These are phyloP conservation scores for Fusarium cyanostomum DNA, from an alignment of 2,329 filamentous ascomycete species.

Conservation along the genomic window DNA sequence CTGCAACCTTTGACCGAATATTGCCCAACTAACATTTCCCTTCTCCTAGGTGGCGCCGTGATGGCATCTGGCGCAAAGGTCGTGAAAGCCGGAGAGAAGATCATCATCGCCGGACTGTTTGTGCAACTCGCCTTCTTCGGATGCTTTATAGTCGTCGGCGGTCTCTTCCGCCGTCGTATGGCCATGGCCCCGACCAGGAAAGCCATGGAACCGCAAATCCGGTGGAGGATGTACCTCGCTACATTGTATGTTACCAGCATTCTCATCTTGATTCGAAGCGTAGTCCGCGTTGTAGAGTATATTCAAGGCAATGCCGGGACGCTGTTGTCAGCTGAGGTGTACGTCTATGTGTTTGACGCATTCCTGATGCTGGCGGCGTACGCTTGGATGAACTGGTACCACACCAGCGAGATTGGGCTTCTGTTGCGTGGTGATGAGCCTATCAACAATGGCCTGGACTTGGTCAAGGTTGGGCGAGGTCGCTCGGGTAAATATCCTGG, in stretches of 20 bases:
- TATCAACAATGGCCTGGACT: slow-evolving; percentile 18
- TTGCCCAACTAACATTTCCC: too few relatives aligned
- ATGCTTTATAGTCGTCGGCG: slow-evolving; percentile 58
- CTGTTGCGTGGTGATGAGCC: slow-evolving; percentile 23
- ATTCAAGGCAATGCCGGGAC: slow-evolving; percentile 46
- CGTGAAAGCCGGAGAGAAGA: slow-evolving; percentile 50
- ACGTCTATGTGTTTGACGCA: slow-evolving; percentile 50
- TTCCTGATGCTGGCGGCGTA: slow-evolving; percentile 45
- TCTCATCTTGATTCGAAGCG: slow-evolving; percentile 52
- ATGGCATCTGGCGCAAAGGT: slow-evolving; percentile 10
- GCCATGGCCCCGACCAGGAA: slow-evolving; percentile 6
- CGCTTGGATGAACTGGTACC: slow-evolving; percentile 39
- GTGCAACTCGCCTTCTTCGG: slow-evolving; percentile 64
- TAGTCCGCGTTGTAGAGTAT: slow-evolving; percentile 56
- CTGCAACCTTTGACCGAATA: too few relatives aligned
- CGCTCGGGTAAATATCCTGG: too few relatives aligned
- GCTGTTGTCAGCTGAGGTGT: slow-evolving; percentile 45
- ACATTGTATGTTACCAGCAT: slow-evolving; percentile 37
- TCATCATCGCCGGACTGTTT: slow-evolving; percentile 61
- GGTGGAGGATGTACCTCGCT: slow-evolving; percentile 43
- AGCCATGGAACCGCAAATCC: slow-evolving; percentile 32
- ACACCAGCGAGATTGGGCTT: slow-evolving; percentile 34
- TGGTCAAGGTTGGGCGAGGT: slow-evolving; percentile 7
- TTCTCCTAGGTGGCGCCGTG: slow-evolving; percentile 19
- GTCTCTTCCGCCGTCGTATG: slow-evolving; percentile 53